A percentile compares a stretch with the other conserved stretches of the same genome.
phyloP scores from a whole-genome alignment of 768 basidiomycete species.

The Naganishia antarctica region DNA sequence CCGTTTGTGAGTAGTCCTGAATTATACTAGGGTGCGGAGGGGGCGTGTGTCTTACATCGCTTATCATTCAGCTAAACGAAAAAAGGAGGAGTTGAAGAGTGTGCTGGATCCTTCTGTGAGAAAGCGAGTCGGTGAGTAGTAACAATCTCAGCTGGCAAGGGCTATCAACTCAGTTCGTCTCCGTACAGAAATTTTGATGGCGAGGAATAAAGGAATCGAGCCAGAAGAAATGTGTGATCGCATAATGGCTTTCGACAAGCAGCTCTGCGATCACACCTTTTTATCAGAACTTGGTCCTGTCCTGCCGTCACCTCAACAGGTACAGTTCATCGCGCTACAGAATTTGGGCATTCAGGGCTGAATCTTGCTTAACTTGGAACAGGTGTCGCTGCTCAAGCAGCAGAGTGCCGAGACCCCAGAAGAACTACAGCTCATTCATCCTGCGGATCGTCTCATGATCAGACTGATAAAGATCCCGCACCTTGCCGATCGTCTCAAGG shows the following conservation, averaged over 20 bases:
- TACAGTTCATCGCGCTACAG: slow-evolving; percentile 44
- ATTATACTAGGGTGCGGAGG: too few species aligned
- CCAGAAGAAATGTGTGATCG: slow-evolving; percentile 78
- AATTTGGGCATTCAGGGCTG: neutral
- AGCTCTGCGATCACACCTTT: slow-evolving; percentile 82
- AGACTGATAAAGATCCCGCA: slow-evolving; percentile 91
- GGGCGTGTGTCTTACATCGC: too few species aligned
- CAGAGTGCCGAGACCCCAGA: slow-evolving; percentile 72
- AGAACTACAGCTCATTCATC: slow-evolving; percentile 82
- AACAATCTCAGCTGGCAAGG: neutral
- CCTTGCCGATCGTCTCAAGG: slow-evolving; percentile 76
- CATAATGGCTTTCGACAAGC: slow-evolving; percentile 80
- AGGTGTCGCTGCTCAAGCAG: slow-evolving; percentile 36
- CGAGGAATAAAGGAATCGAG: slow-evolving; percentile 64
- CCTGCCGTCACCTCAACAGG: slow-evolving; percentile 86
- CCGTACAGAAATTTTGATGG: slow-evolving; percentile 77
- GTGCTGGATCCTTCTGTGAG: slow-evolving; percentile 85
- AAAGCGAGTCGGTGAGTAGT: slow-evolving; percentile 87
- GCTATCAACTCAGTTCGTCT: neutral
- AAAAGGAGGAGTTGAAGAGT: slow-evolving; percentile 81
- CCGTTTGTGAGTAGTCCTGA: slow-evolving; percentile 61
- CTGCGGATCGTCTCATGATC: slow-evolving; percentile 93
- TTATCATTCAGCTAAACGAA: slow-evolving; percentile 81
- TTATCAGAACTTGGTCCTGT: slow-evolving; percentile 80
- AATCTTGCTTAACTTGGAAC: slow-evolving; percentile 31